Evolutionary conservation across 371 early-diverging fungal species (phyloP).

Genomic region (Chytridium lagenaria): DNA sequence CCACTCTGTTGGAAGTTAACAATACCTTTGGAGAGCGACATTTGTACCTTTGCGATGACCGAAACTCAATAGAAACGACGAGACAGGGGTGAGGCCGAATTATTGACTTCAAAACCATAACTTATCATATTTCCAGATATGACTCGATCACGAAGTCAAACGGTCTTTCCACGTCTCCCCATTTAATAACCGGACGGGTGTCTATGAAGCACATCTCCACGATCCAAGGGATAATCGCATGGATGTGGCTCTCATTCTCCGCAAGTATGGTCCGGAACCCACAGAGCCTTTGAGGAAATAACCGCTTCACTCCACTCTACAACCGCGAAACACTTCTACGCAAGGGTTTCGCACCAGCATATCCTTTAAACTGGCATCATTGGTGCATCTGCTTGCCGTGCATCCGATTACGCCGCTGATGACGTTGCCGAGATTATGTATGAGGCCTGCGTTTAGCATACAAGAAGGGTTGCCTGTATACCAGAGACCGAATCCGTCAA

Average conservation of each 20-base stretch:
- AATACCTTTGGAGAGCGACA: conserved; percentile 67
- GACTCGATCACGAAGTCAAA: conserved; percentile 34
- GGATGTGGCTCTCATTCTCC: conserved; percentile 44
- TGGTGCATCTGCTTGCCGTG: conserved; percentile 32
- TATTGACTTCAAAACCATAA: too few species aligned
- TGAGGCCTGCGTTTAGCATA: conserved; percentile 58
- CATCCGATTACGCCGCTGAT: conserved; percentile 58
- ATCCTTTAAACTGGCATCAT: conserved; percentile 32
- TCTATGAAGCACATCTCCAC: conserved; percentile 49
- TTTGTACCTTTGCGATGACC: conserved; percentile 51
- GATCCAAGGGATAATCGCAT: conserved; percentile 27
- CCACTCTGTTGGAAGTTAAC: conserved; percentile 59
- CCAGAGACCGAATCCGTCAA: conserved; percentile 53
- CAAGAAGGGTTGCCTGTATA: conserved; percentile 51
- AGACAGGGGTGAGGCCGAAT: conserved; percentile 38
- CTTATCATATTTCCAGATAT: conserved; percentile 47
- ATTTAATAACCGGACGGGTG: conserved; percentile 62
- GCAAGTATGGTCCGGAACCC: conserved; percentile 26
- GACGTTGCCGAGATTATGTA: conserved; percentile 61
- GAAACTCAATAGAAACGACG: conserved; percentile 10
- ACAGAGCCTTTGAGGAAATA: too few species aligned
- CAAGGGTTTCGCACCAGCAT: conserved; percentile 43
- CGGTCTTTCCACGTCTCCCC: conserved; percentile 66
- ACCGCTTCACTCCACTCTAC: too few species aligned
- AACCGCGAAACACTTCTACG: conserved; percentile 37